Evolutionary conservation across 257 asterid genomes (phyloP).

Genomic region (Thymus quinquecostatus): DNA sequence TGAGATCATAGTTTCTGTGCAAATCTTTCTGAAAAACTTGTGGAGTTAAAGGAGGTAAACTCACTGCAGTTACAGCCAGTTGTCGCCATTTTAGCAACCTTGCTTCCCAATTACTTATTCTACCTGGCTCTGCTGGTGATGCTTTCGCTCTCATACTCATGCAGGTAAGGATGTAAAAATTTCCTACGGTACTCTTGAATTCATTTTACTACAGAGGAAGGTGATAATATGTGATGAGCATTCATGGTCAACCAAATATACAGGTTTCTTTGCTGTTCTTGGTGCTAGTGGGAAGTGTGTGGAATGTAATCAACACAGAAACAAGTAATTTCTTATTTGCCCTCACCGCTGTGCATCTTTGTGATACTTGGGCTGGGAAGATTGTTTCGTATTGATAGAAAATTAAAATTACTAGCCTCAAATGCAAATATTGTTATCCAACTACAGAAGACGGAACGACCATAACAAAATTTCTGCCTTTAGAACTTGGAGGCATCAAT

Average conservation of each 20-base stretch:
- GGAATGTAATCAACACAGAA: constrained; percentile 74
- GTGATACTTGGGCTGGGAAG: constrained; percentile 66
- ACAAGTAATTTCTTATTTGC: constrained; percentile 81
- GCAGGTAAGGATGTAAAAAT: constrained; percentile 53
- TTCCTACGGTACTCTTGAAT: not conserved
- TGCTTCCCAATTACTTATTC: constrained; percentile 57
- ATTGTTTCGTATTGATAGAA: constrained; percentile 51
- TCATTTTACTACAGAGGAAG: not conserved
- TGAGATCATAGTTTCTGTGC: constrained; percentile 52
- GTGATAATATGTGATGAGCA: not conserved
- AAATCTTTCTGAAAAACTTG: constrained; percentile 42
- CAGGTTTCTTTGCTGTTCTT: constrained; percentile 77
- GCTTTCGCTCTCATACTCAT: constrained; percentile 61
- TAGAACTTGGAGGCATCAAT: constrained; percentile 10
- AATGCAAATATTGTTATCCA: constrained; percentile 89
- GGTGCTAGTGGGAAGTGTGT: constrained; percentile 82
- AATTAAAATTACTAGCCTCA: constrained; percentile 64
- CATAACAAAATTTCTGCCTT: constrained; percentile 45
- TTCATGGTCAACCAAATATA: not conserved
- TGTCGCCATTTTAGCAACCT: constrained; percentile 62
- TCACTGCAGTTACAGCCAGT: constrained; percentile 71
- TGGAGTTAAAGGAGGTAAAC: constrained; percentile 64
- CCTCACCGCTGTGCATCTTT: constrained; percentile 63
- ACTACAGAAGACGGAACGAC: constrained; percentile 90
- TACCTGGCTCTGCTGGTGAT: constrained; percentile 77